Evolutionary conservation across 1,139 yeast species (phyloP).

Genomic region (Saccharomyces pastorianus): DNA sequence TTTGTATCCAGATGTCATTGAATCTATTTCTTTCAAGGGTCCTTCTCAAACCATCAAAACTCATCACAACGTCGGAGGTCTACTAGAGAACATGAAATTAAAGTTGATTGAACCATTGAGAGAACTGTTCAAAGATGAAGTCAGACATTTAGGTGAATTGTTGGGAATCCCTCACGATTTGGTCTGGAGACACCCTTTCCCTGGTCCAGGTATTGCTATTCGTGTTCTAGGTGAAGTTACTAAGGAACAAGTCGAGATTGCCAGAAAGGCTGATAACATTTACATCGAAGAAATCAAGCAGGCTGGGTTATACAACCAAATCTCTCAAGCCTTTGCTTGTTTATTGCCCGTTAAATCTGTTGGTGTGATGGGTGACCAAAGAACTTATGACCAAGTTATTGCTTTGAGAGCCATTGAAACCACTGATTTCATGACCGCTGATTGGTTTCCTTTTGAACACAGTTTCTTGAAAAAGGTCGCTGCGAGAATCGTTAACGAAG

Average conservation of each 20-base stretch:
- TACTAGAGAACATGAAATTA: constrained; percentile 94
- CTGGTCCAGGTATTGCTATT: constrained; percentile 99
- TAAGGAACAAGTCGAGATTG: constrained; percentile 84
- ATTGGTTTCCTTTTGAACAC: constrained; percentile 94
- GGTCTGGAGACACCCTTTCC: constrained; percentile 99
- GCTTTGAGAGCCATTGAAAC: constrained; percentile 98
- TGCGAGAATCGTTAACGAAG: constrained; percentile 95
- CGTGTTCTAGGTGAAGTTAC: constrained; percentile 97
- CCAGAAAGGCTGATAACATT: constrained; percentile 93
- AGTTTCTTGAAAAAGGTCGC: constrained; percentile 87
- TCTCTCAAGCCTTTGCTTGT: constrained; percentile 97
- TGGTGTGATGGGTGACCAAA: constrained; percentile 99
- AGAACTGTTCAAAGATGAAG: constrained; percentile 97
- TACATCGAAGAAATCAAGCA: constrained; percentile 91
- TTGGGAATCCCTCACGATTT: constrained; percentile 93
- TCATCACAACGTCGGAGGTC: constrained; percentile 98
- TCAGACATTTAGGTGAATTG: constrained; percentile 88
- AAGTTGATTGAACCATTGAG: constrained; percentile 96
- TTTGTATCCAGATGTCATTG: not conserved
- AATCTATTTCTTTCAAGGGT: constrained; percentile 42
- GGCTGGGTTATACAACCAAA: constrained; percentile 86
- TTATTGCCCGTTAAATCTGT: constrained; percentile 94
- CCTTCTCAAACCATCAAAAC: constrained; percentile 99
- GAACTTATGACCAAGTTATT: constrained; percentile 98
- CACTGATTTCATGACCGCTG: constrained; percentile 98